A percentile compares a stretch with the other conserved stretches of the same genome.
Conservation (phyloP, 257 asterid species). For the Gentiana macrophylla region DNA sequence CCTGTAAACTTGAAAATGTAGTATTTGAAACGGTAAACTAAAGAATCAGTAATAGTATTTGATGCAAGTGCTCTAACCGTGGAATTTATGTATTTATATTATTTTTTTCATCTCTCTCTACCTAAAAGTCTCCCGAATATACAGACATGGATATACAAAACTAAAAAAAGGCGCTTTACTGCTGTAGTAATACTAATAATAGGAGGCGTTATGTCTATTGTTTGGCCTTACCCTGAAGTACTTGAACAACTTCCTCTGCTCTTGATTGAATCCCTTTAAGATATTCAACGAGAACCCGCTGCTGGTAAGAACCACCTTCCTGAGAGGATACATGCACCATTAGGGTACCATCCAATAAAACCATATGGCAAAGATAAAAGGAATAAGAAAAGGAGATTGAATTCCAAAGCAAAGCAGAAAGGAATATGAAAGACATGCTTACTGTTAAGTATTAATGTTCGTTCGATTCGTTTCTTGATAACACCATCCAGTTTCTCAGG, state of each 20-base stretch:
- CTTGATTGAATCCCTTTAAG: constrained; percentile 84
- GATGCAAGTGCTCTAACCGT: too few species aligned
- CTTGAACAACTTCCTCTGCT: constrained; percentile 49
- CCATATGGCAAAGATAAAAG: too few species aligned
- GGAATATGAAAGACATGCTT: constrained; percentile 18
- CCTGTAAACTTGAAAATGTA: too few species aligned
- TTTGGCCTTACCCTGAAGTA: constrained; percentile 40
- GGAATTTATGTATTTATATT: too few species aligned
- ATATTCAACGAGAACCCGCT: constrained; percentile 80
- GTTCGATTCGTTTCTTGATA: constrained; percentile 75
- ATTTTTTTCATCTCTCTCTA: too few species aligned
- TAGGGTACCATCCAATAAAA: too few species aligned
- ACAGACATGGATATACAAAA: too few species aligned
- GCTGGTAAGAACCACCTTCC: constrained; percentile 98
- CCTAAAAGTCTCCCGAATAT: too few species aligned
- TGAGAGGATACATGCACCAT: constrained; percentile 10
- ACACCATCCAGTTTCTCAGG: constrained; percentile 60
- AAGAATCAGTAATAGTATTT: too few species aligned
- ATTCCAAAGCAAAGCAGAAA: constrained; percentile 3
- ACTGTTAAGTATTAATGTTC: constrained; percentile 91
- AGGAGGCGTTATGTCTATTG: neutral
- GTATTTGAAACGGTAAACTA: too few species aligned
- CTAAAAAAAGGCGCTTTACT: too few species aligned
- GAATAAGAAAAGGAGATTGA: neutral
- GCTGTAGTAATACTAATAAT: too few species aligned